phyloP scores from a whole-genome alignment of 2,329 filamentous ascomycete genomes.

The Fusarium udum region DNA sequence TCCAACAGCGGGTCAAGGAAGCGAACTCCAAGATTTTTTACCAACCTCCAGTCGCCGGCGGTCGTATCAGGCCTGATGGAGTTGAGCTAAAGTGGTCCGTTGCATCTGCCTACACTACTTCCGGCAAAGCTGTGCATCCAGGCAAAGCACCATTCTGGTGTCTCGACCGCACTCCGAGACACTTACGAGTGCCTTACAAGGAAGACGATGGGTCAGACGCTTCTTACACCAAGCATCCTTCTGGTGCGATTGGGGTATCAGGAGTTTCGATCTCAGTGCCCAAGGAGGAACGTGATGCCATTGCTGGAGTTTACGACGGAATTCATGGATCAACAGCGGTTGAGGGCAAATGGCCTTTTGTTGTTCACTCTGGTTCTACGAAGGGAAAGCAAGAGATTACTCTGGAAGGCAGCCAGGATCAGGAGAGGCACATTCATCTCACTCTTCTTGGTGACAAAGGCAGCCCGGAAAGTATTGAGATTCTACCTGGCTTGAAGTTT shows the following conservation, averaged over 20 bases:
- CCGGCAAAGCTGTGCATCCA: slow-evolving; percentile 2
- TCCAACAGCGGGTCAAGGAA: slow-evolving; percentile 2
- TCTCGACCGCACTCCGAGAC: slow-evolving; percentile 12
- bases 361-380: slow-evolving; percentile 12
- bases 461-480: background rate
- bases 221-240: slow-evolving; percentile 17
- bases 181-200: slow-evolving; percentile 12
- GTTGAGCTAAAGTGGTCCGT: slow-evolving; percentile 28
- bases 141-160: slow-evolving; percentile 29
- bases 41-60: slow-evolving; percentile 6
- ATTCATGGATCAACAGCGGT: background rate
- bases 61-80: slow-evolving; percentile 23
- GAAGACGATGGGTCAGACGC: background rate
- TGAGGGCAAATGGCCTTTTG: background rate
- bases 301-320: slow-evolving; percentile 9
- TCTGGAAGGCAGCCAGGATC: background rate
- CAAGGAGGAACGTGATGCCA: background rate
- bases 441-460: background rate
- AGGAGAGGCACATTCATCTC: background rate
- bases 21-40: background rate
- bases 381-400: slow-evolving; percentile 3
- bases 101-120: slow-evolving; percentile 6
- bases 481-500: slow-evolving; percentile 14
- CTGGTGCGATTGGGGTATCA: background rate
- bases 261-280: background rate